A percentile compares a stretch with the other conserved stretches of the same genome.
Conservation (phyloP, 2,329 filamentous ascomycete species). For the Septoria linicola region DNA sequence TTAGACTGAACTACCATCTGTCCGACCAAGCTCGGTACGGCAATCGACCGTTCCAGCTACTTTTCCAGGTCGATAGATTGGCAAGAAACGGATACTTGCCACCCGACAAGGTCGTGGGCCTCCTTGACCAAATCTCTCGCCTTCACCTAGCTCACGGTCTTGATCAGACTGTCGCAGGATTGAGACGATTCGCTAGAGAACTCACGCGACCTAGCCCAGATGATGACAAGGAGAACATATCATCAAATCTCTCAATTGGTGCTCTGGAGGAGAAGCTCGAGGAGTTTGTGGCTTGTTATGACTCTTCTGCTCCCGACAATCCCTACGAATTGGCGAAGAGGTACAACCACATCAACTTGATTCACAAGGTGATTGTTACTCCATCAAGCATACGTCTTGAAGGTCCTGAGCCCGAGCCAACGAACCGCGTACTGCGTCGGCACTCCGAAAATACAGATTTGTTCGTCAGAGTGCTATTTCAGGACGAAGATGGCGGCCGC, state of each 20-base stretch:
- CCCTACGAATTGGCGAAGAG: constrained; percentile 37
- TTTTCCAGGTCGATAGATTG: constrained; percentile 64
- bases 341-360: constrained; percentile 37
- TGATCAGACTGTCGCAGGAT: constrained; percentile 43
- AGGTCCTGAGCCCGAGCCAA: constrained; percentile 58
- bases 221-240: constrained; percentile 42
- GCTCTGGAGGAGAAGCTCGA: constrained; percentile 45
- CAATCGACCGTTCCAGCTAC: constrained; percentile 52
- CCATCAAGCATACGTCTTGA: constrained; percentile 44
- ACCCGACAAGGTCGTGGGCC: constrained; percentile 50
- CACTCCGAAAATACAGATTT: constrained; percentile 59
- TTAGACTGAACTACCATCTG: constrained; percentile 39
- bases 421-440: constrained; percentile 69
- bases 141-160: constrained; percentile 33
- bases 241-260: constrained; percentile 39
- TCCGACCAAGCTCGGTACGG: constrained; percentile 32
- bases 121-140: constrained; percentile 49
- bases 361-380: constrained; percentile 41
- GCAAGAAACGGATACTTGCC: constrained; percentile 63
- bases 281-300: constrained; percentile 44
- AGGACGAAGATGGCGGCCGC: constrained; percentile 69
- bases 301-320: constrained; percentile 28
- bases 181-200: constrained; percentile 53
- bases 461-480: constrained; percentile 70
- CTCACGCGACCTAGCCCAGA: constrained; percentile 56